These are phyloP conservation scores for Penicillium sp. DNA, from an alignment of 2,329 filamentous ascomycete genomes.

Conservation along the genomic window DNA sequence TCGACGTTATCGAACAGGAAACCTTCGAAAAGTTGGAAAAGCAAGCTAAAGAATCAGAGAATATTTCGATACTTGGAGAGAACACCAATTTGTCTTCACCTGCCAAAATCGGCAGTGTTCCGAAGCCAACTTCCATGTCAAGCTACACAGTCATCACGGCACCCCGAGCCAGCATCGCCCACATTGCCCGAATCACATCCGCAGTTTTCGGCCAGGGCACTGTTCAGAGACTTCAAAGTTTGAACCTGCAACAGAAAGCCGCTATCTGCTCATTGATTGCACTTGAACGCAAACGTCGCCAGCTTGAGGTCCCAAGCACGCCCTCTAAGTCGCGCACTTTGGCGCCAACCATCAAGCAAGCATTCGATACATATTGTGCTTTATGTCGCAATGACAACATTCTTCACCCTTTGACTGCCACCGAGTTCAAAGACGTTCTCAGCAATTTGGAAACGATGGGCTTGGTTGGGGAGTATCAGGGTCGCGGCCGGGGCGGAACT, in stretches of 20 bases:
- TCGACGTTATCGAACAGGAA: conserved; percentile 86
- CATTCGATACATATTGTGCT: conserved; percentile 79
- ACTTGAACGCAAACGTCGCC: conserved; percentile 68
- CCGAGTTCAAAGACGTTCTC: conserved; percentile 91
- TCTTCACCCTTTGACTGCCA: conserved; percentile 81
- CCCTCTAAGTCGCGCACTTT: conserved; percentile 59
- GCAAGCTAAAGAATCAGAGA: conserved; percentile 53
- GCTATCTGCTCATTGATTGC: conserved; percentile 85
- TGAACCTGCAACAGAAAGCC: conserved; percentile 96
- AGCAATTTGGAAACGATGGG: conserved; percentile 85
- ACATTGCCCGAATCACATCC: conserved; percentile 87
- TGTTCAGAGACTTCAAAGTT: conserved; percentile 73
- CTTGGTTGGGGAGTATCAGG: conserved; percentile 67
- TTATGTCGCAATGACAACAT: conserved; percentile 86
- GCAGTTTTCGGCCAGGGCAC: conserved; percentile 88
- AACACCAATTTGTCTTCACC: conserved; percentile 69
- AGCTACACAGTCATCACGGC: conserved; percentile 72
- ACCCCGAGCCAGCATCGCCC: conserved; percentile 82
- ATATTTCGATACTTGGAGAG: conserved; percentile 73
- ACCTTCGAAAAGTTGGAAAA: conserved; percentile 71
- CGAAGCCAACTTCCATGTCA: conserved; percentile 44
- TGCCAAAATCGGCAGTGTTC: conserved; percentile 34
- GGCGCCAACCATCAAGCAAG: conserved; percentile 76
- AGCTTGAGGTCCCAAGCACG: conserved; percentile 48
- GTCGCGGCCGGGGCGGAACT: conserved; percentile 68